phyloP scores from a whole-genome alignment of 169 alveolate genomes.

The Plasmodium gallinaceum region DNA sequence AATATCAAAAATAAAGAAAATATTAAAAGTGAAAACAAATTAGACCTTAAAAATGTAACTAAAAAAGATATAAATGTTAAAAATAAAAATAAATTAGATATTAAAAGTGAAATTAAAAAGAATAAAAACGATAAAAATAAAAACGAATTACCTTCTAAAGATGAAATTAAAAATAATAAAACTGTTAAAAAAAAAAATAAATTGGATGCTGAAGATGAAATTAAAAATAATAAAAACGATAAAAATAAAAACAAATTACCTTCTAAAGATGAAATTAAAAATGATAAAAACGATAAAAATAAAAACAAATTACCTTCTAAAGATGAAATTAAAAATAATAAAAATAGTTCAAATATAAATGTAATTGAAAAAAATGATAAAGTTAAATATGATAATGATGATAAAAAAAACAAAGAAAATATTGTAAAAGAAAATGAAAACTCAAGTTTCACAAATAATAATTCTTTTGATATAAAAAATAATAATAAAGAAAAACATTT shows the following conservation, averaged over 20 bases:
- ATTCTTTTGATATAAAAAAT: conserved; percentile 4
- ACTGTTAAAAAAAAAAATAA: neutral
- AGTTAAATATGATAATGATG: neutral
- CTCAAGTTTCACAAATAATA: neutral
- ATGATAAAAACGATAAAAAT: neutral
- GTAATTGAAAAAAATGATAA: conserved; percentile 9
- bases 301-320: neutral
- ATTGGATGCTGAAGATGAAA: neutral
- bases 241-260: neutral
- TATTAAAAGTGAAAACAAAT: neutral
- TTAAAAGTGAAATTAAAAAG: neutral
- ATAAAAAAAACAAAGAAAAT: neutral
- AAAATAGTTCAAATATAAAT: conserved; percentile 1
- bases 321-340: conserved; percentile 3
- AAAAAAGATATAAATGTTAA: neutral
- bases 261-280: neutral
- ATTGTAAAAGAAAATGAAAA: neutral
- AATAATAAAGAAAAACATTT: conserved; percentile 1
- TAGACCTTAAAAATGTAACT: neutral
- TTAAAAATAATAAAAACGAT: neutral
- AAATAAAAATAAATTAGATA: neutral
- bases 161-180: conserved; percentile 1
- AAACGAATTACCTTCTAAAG: neutral
- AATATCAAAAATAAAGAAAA: neutral
- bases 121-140: neutral